Evolutionary conservation across 73 alveolate species (phyloP).

Genomic region (Paramecium caudatum): DNA sequence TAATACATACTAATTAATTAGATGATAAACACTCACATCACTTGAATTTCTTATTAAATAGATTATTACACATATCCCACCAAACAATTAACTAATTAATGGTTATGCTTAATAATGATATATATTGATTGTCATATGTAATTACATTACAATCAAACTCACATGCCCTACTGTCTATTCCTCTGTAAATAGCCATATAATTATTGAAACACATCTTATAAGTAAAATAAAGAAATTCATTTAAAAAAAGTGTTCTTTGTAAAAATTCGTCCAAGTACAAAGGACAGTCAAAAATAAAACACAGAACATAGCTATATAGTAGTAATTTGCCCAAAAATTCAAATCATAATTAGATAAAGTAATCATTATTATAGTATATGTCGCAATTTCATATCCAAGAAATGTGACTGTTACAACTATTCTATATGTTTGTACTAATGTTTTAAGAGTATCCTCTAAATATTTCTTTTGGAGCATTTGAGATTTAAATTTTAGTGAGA

Average conservation of each 20-base stretch:
- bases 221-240: not conserved
- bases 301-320: not conserved
- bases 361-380: not conserved
- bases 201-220: not conserved
- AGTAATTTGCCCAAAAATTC: slow-evolving; percentile 34
- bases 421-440: not conserved
- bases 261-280: slow-evolving; percentile 6
- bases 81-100: not conserved
- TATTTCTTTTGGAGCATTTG: not conserved
- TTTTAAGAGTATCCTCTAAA: not conserved
- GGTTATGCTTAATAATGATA: slow-evolving; percentile 34
- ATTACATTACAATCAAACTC: not conserved
- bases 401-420: not conserved
- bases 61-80: not conserved
- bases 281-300: not conserved
- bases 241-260: not conserved
- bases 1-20: not conserved
- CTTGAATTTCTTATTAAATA: not conserved
- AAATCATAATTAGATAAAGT: not conserved
- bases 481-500: slow-evolving; percentile 15
- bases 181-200: slow-evolving; percentile 14
- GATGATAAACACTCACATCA: not conserved
- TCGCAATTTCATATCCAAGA: slow-evolving; percentile 16
- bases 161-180: not conserved
- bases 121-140: not conserved